Conservation (phyloP, 2,329 filamentous ascomycete genomes). For the Nemania abortiva region DNA sequence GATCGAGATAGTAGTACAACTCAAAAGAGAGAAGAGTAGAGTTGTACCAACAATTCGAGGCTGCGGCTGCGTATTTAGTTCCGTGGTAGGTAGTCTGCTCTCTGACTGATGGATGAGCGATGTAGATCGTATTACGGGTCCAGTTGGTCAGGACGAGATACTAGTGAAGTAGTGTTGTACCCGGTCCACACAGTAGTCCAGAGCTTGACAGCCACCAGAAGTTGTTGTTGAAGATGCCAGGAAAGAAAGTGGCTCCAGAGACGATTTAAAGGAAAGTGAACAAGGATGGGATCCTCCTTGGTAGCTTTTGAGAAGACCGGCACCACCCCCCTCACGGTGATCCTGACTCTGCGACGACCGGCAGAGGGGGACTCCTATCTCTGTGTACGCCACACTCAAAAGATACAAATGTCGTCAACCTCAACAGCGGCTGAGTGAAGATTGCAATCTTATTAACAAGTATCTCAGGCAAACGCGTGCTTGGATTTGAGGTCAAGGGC, state of each 20-base stretch:
- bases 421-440: neutral
- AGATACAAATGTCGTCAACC: constrained; percentile 7
- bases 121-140: constrained; percentile 49
- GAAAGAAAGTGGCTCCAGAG: constrained; percentile 42
- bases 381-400: constrained; percentile 8
- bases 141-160: constrained; percentile 48
- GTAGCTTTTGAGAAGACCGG: constrained; percentile 40
- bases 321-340: constrained; percentile 36
- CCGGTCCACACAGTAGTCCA: constrained; percentile 42
- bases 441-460: constrained; percentile 1
- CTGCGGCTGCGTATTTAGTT: constrained; percentile 55
- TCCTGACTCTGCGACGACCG: constrained; percentile 34
- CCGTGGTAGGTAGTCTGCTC: constrained; percentile 49
- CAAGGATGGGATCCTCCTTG: constrained; percentile 46
- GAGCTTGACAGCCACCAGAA: constrained; percentile 48
- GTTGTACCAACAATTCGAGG: constrained; percentile 49
- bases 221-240: constrained; percentile 46
- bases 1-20: constrained; percentile 46
- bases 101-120: constrained; percentile 50
- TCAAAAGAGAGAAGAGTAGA: constrained; percentile 50
- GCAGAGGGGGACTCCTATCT: constrained; percentile 19
- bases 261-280: constrained; percentile 41
- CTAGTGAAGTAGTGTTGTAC: constrained; percentile 43
- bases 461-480: neutral
- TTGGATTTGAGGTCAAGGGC: constrained; percentile 7